phyloP scores from a whole-genome alignment of 257 asterid genomes.

The Solanum corneliomulleri region DNA sequence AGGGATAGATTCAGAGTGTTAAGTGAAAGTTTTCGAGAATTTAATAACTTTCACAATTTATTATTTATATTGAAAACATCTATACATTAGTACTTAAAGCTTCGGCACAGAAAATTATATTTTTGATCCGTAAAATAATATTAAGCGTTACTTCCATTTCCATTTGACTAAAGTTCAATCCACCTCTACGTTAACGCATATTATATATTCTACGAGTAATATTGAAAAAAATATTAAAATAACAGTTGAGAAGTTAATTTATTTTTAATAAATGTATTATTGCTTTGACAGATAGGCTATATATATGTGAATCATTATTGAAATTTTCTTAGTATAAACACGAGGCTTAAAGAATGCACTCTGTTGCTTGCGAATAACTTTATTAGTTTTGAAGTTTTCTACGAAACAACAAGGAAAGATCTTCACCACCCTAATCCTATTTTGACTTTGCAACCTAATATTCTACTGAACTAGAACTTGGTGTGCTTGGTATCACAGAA shows the following conservation, averaged over 20 bases:
- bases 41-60: too few relatives aligned
- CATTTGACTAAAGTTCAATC: too few relatives aligned
- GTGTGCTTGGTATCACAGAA: background rate
- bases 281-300: background rate
- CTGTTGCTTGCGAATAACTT: background rate
- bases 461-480: background rate
- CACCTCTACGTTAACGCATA: background rate
- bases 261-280: background rate
- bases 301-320: background rate
- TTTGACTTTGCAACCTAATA: background rate
- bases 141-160: background rate
- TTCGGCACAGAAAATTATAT: too few relatives aligned
- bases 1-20: too few relatives aligned
- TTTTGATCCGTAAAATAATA: too few relatives aligned
- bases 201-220: background rate
- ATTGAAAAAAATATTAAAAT: background rate
- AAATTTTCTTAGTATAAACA: background rate
- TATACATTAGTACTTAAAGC: too few relatives aligned
- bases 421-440: background rate
- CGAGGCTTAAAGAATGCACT: background rate
- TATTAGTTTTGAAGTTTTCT: background rate
- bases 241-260: background rate
- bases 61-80: too few relatives aligned
- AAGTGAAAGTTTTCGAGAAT: too few relatives aligned
- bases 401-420: background rate